A percentile compares a stretch with the other conserved stretches of the same genome.
phyloP scores from a whole-genome alignment of 176 grass and related monocot species.

The Carex littledalei region DNA sequence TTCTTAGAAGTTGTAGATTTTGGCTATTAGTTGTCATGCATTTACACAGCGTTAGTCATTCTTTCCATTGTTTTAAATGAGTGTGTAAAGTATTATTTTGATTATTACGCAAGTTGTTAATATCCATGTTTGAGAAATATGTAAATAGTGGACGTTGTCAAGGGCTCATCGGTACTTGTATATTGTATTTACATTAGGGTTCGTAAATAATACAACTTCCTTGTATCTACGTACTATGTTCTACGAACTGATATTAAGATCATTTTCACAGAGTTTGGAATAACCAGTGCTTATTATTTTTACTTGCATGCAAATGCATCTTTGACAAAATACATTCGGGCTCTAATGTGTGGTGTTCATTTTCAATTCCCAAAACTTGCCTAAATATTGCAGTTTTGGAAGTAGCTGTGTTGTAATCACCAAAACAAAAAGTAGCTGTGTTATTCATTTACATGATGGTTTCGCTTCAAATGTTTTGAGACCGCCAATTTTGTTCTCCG shows the following conservation, averaged over 20 bases:
- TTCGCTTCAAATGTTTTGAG: too few species aligned
- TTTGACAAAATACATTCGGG: neutral
- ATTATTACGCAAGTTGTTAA: neutral
- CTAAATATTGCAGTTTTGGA: neutral
- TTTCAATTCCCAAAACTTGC: neutral
- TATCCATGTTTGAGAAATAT: neutral
- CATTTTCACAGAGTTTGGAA: neutral
- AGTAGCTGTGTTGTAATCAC: too few species aligned
- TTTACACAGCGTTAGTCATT: neutral
- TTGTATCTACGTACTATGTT: neutral
- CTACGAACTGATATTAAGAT: neutral
- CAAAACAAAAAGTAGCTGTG: too few species aligned
- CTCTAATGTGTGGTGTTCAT: neutral
- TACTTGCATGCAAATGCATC: neutral
- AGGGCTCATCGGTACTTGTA: neutral
- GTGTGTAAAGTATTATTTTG: slow-evolving; percentile 7
- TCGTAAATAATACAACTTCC: neutral
- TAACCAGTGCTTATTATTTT: neutral
- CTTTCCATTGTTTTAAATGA: neutral
- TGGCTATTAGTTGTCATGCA: neutral
- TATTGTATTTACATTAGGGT: neutral
- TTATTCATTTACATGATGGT: too few species aligned
- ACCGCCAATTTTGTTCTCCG: too few species aligned
- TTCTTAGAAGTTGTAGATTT: neutral
- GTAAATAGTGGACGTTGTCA: neutral